Evolutionary conservation across 2,329 filamentous ascomycete genomes (phyloP), one percentile per base, ranked within the genome.

Genomic region (Aspergillus calidoustus): DNA sequence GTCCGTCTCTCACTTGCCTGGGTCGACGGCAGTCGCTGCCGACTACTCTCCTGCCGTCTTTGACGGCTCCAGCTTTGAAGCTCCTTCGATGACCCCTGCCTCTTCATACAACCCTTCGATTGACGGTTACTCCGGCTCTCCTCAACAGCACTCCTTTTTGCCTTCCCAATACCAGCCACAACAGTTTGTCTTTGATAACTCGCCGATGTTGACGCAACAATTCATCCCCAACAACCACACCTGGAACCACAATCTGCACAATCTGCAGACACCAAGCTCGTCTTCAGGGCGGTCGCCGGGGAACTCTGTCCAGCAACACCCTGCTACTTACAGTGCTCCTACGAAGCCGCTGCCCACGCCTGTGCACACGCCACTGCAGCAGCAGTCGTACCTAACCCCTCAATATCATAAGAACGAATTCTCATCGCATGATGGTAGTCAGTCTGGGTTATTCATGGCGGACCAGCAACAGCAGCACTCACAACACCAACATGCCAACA

Each of bases 331-430:
- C 78, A 59, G 57, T 62, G 70, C 76, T 54, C 81, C 80, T 72
- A 76, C 81, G 62, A 86, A 84, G 72, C 80, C 83, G 67, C 79
- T 85, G 13, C 83, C 83, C 3, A 85, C 83, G 25, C 82, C 85
- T n/a, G 78, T 82, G 50, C 81, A 84, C 62, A 85, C 83, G 8
- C 83, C 84, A 15, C 78, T 81, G 30, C 81, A 84, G 71, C 80
- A 82, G 71, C 80, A 82, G 62, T 79, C 79, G 3, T 84, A 84
- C 66, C 72, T 84, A 62, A 76, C 74, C 4, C 72, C 76, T 34
- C 76, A 76, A 30, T 84, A 82, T 71, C 79, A 79, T 68, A 79
- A 76, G 67, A 83, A 79, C 74, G 76, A 80, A 49, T 71, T 73
- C 2, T 74, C 77, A 1, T 73, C 77, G 13, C 72, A 79, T 22